These are phyloP conservation scores for Umbelopsis sp. DNA, from an alignment of 192 early-diverging fungal genomes.

Conservation along the genomic window DNA sequence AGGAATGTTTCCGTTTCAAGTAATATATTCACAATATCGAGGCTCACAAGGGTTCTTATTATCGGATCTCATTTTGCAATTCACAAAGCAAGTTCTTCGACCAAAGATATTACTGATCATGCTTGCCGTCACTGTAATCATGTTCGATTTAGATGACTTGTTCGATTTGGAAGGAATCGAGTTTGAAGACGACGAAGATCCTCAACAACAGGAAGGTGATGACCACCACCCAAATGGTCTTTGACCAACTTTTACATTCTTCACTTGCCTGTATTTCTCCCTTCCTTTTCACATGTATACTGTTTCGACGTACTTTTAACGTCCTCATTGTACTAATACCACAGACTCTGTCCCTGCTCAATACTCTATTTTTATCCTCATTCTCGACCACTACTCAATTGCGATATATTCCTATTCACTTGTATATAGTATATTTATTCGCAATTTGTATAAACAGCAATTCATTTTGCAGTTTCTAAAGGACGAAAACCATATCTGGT, in stretches of 20 bases:
- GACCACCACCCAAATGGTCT: neutral
- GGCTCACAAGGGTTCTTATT: neutral
- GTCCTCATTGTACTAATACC: no score
- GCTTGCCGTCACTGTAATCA: constrained; percentile 26
- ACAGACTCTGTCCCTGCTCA: no score
- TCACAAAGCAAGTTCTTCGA: constrained; percentile 30
- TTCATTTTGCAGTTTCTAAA: neutral
- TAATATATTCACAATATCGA: constrained; percentile 3
- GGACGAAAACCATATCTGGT: neutral
- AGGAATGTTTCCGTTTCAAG: constrained; percentile 1
- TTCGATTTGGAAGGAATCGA: constrained; percentile 29
- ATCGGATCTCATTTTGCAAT: constrained; percentile 29
- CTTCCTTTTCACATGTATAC: no score
- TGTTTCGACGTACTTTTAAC: no score
- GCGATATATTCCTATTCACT: neutral
- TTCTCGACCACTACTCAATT: neutral
- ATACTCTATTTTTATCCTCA: no score
- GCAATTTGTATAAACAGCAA: neutral
- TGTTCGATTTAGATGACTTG: constrained; percentile 37
- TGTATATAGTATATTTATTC: neutral
- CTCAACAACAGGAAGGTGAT: neutral
- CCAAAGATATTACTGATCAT: constrained; percentile 28
- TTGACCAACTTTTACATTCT: neutral
- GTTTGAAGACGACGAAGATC: constrained; percentile 27
- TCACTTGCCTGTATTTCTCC: neutral